phyloP scores from a whole-genome alignment of 169 alveolate genomes.

The Besnoitia besnoiti region DNA sequence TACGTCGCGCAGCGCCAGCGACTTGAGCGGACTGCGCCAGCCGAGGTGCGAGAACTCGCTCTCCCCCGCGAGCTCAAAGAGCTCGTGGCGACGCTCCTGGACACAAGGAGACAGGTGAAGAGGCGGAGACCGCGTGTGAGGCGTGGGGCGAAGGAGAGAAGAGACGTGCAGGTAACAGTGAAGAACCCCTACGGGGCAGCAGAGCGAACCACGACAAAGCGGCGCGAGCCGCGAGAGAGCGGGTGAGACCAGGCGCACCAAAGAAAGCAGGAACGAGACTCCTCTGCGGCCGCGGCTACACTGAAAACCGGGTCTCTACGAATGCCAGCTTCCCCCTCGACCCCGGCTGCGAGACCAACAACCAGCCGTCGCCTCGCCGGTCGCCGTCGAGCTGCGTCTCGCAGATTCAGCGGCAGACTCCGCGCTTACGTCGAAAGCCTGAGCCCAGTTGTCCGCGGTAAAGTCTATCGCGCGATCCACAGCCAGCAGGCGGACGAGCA shows the following conservation, averaged over 20 bases:
- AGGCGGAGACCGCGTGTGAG: not conserved
- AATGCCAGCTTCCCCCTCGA: too few relatives aligned
- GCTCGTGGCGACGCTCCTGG: conserved; percentile 56
- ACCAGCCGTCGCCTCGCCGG: too few relatives aligned
- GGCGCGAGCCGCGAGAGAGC: too few relatives aligned
- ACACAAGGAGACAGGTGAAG: not conserved
- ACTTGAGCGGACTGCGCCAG: conserved; percentile 48
- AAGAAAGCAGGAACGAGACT: not conserved
- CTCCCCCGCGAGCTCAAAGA: conserved; percentile 43
- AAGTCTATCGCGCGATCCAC: not conserved
- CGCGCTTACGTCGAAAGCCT: conserved; percentile 38
- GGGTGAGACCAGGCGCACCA: too few relatives aligned
- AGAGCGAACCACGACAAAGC: too few relatives aligned
- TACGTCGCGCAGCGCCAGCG: not conserved
- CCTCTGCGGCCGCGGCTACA: too few relatives aligned
- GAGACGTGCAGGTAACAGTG: too few relatives aligned
- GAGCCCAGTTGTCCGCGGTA: not conserved
- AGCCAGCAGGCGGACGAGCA: conserved; percentile 11
- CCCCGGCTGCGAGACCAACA: too few relatives aligned
- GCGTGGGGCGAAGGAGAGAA: not conserved
- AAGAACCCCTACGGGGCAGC: too few relatives aligned
- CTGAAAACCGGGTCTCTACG: too few relatives aligned
- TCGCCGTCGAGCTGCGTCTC: too few relatives aligned
- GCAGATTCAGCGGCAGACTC: too few relatives aligned
- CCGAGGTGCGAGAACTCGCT: not conserved